Evolutionary conservation across 2,329 filamentous ascomycete genomes (phyloP), one percentile per base, ranked within the genome.

Genomic region (Sclerotinia borealis): DNA sequence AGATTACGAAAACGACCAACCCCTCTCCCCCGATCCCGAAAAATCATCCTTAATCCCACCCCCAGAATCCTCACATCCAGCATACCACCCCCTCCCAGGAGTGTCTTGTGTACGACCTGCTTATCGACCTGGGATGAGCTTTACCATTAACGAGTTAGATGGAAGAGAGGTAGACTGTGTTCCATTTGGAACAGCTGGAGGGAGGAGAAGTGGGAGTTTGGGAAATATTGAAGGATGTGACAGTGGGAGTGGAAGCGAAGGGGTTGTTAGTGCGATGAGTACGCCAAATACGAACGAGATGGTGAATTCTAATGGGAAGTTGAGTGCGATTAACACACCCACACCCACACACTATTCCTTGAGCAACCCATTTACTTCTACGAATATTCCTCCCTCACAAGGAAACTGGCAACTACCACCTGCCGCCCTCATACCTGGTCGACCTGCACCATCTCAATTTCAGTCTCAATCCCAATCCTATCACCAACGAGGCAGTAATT

Each of bases 61-160:
- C n/a, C 41, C 60, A 13, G 50, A 58, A 19, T 58, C 34, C 22
- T 55, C 39, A 3, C 60, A 58, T 36, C 60, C 60, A 49, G 60
- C 60, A 19, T 58, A 48, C 13, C 51, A 58, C 9, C 41, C 43
- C 13, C 27, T 58, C 15, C 51, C 60, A 1, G 51, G 51, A 19
- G 25, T 61, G 37, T 11, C 41, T 9, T 31, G n/a, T 29, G 37
- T 31, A 2, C 36, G 31, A 39, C 50, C 50, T 25, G 41, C 17
- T 22, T 25, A 56, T 49, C 22, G 17, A 19, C 27, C 60, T 17
- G 15, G 27, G 4, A 31, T 25, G 11, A 13, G 4, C 2, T 58
- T 58, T 25, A 58, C 51, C 9, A 48, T 58, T n/a, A 63, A 39
- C 49, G 60, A 63, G 31, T 34, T 63, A 9, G 51, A 63, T 39